These are phyloP conservation scores for Uronychia setigera DNA, from an alignment of 73 alveolate species.

Conservation along the genomic window DNA sequence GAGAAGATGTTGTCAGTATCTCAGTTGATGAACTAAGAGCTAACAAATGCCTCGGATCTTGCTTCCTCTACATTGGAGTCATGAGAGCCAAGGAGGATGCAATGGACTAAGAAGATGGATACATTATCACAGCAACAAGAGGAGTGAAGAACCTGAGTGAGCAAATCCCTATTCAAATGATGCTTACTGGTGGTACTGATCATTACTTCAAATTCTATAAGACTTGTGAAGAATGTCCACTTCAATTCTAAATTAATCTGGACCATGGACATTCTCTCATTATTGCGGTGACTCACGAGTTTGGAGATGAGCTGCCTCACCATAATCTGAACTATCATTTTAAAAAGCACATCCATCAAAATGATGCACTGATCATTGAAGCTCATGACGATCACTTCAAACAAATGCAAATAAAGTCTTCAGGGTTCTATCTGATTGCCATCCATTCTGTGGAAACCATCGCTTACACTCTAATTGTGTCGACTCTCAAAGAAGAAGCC, in stretches of 20 bases:
- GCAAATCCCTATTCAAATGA: not conserved
- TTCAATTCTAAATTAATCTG: not conserved
- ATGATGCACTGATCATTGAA: not conserved
- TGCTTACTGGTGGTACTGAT: not conserved
- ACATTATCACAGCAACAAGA: not conserved
- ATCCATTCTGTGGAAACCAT: not conserved
- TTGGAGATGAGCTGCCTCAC: not conserved
- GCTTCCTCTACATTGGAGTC: not conserved
- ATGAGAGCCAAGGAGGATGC: not conserved
- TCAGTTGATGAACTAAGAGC: not conserved
- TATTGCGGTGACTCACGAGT: not conserved
- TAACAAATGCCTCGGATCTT: not conserved
- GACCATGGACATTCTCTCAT: not conserved
- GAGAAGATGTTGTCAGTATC: not conserved
- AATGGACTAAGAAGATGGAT: not conserved
- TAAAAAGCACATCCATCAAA: not conserved
- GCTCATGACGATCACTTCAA: not conserved
- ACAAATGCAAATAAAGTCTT: not conserved
- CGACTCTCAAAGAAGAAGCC: constrained; percentile 1
- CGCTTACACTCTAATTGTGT: not conserved
- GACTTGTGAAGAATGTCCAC: not conserved
- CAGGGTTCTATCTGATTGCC: not conserved
- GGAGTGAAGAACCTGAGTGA: not conserved
- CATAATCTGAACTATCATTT: not conserved
- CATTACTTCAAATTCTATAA: not conserved